These are phyloP conservation scores for Lipomyces sp. DNA, from an alignment of 805 yeast genomes.

Conservation along the genomic window DNA sequence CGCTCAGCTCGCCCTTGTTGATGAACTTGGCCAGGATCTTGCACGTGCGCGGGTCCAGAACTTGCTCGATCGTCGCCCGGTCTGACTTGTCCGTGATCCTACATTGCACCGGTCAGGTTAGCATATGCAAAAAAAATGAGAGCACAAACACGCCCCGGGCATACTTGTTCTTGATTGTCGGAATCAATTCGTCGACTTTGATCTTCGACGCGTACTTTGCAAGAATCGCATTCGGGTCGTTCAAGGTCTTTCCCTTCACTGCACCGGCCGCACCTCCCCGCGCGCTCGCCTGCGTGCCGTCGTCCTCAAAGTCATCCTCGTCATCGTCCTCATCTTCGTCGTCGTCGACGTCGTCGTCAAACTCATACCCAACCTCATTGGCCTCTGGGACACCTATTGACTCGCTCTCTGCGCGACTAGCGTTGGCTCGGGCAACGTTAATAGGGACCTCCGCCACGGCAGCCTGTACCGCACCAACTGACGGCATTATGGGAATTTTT, in stretches of 20 bases:
- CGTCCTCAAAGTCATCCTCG: not conserved
- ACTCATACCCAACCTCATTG: too few species aligned
- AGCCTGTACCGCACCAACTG: too few species aligned
- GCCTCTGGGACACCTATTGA: too few species aligned
- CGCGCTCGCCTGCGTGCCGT: not conserved
- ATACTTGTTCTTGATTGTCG: slow-evolving; percentile 22
- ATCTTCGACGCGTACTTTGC: slow-evolving; percentile 29
- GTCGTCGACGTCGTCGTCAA: slow-evolving; percentile 5
- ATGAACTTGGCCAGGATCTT: slow-evolving; percentile 75
- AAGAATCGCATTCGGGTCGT: slow-evolving; percentile 26
- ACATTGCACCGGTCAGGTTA: not conserved
- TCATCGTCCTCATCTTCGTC: slow-evolving; percentile 16
- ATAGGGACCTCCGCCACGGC: too few species aligned
- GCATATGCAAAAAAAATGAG: not conserved
- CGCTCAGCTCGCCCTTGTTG: slow-evolving; percentile 76
- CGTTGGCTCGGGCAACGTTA: too few species aligned
- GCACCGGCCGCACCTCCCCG: not conserved
- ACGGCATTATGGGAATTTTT: too few species aligned
- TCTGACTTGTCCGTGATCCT: slow-evolving; percentile 68
- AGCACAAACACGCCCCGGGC: not conserved
- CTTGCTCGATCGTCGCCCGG: slow-evolving; percentile 96
- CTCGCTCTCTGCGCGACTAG: too few species aligned
- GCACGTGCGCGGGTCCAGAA: slow-evolving; percentile 90
- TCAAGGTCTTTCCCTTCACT: slow-evolving; percentile 6
- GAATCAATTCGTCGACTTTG: slow-evolving; percentile 25